Conservation (phyloP, 257 asterid species). For the Mentha longifolia region DNA sequence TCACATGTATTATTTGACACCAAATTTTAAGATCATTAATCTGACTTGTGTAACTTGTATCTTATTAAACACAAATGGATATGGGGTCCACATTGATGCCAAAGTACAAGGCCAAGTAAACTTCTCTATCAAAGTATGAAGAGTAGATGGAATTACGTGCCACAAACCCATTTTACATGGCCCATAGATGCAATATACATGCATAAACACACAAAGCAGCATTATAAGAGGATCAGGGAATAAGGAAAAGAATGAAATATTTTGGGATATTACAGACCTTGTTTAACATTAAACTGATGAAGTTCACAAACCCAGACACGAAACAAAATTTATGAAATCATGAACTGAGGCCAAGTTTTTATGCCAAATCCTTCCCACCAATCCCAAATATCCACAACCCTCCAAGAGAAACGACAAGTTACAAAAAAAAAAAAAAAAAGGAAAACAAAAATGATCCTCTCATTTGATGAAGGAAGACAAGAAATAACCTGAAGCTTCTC, state of each 20-base stretch:
- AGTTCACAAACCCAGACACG: not conserved
- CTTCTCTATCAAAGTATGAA: not conserved
- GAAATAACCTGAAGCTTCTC: constrained; percentile 94
- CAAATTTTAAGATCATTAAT: not conserved
- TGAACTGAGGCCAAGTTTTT: not conserved
- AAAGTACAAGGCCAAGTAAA: not conserved
- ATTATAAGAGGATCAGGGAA: not conserved
- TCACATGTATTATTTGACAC: constrained; percentile 14
- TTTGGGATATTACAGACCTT: not conserved
- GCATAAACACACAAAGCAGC: not conserved
- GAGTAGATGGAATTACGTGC: not conserved
- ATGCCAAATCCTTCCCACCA: constrained; percentile 15
- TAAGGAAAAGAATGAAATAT: not conserved
- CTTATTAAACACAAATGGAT: not conserved
- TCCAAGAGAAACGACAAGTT: not conserved
- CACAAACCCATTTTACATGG: constrained; percentile 1
- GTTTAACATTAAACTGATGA: not conserved
- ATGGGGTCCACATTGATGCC: not conserved
- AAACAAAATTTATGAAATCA: not conserved
- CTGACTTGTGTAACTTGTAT: not conserved
- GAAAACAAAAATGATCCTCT: not conserved
- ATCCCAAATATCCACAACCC: constrained; percentile 9
- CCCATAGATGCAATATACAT: not conserved
- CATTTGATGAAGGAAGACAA: not conserved
- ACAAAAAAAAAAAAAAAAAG: too few relatives aligned